Evolutionary conservation across 441 rosid species (phyloP).

Genomic region (Erodium texanum): DNA sequence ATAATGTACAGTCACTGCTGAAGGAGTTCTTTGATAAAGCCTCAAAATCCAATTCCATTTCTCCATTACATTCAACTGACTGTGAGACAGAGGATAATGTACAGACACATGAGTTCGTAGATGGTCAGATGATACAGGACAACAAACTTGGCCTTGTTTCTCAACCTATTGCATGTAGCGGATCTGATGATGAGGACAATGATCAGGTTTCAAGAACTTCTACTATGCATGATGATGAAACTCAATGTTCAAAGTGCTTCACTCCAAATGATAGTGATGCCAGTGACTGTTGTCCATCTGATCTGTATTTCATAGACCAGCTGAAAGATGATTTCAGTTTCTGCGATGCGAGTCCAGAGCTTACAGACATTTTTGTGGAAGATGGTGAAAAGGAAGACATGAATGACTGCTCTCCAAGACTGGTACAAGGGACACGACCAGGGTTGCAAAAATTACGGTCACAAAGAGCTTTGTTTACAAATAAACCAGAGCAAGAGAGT

Average conservation of each 20-base stretch:
- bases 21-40: slow-evolving; percentile 35
- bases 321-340: slow-evolving; percentile 20
- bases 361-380: slow-evolving; percentile 16
- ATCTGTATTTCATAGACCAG: slow-evolving; percentile 13
- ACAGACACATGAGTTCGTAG: slow-evolving; percentile 14
- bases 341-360: slow-evolving; percentile 18
- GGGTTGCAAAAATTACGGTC: slow-evolving; percentile 24
- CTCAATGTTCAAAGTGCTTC: slow-evolving; percentile 11
- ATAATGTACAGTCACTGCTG: slow-evolving; percentile 26
- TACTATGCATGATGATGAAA: slow-evolving; percentile 15
- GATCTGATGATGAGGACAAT: slow-evolving; percentile 22
- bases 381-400: slow-evolving; percentile 15
- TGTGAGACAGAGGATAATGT: slow-evolving; percentile 18
- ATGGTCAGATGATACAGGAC: slow-evolving; percentile 12
- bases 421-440: slow-evolving; percentile 17
- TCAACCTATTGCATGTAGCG: slow-evolving; percentile 16
- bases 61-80: slow-evolving; percentile 22
- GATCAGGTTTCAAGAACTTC: slow-evolving; percentile 11
- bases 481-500: slow-evolving; percentile 19
- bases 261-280: not conserved
- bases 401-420: slow-evolving; percentile 16
- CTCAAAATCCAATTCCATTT: slow-evolving; percentile 19
- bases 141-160: slow-evolving; percentile 15
- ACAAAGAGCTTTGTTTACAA: slow-evolving; percentile 30
- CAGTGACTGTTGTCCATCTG: slow-evolving; percentile 21